phyloP scores from a whole-genome alignment of 495 filamentous ascomycete genomes.

The Aspergillus affinis region DNA sequence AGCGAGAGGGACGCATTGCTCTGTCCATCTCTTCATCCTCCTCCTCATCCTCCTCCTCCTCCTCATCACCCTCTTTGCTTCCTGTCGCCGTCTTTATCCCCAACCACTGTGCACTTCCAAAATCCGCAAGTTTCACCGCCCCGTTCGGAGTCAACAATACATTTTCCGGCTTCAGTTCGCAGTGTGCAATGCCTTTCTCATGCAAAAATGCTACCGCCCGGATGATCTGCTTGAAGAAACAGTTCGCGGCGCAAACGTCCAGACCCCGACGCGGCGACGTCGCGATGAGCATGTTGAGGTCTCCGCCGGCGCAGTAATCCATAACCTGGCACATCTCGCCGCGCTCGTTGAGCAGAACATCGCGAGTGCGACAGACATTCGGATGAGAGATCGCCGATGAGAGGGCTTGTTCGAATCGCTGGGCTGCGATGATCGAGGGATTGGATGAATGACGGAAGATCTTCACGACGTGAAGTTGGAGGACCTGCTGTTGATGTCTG shows the following conservation, averaged over 20 bases:
- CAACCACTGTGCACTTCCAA: conserved; percentile 50
- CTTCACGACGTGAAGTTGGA: conserved; percentile 86
- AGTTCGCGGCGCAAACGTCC: conserved; percentile 82
- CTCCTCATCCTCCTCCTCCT: background rate
- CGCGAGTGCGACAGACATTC: conserved; percentile 90
- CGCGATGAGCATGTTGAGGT: conserved; percentile 84
- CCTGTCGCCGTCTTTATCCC: background rate
- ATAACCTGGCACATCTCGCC: conserved; percentile 95
- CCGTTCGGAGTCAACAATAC: conserved; percentile 85
- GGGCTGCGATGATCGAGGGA: conserved; percentile 78
- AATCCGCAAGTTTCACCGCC: conserved; percentile 92
- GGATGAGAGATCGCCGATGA: conserved; percentile 82
- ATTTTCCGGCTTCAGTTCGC: conserved; percentile 94
- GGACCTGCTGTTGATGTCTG: background rate
- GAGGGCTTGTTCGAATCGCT: conserved; percentile 79
- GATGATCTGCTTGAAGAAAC: conserved; percentile 96
- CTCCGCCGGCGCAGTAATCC: conserved; percentile 92
- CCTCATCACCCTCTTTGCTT: background rate
- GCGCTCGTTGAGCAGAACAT: conserved; percentile 86
- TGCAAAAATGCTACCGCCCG: conserved; percentile 95
- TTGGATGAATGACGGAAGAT: conserved; percentile 77
- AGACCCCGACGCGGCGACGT: conserved; percentile 66
- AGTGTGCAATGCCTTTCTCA: conserved; percentile 89
- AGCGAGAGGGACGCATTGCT: background rate
- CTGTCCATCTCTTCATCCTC: background rate